These are phyloP conservation scores for Naganishia sp. DNA, from an alignment of 1,284 basidiomycete species.

Conservation along the genomic window DNA sequence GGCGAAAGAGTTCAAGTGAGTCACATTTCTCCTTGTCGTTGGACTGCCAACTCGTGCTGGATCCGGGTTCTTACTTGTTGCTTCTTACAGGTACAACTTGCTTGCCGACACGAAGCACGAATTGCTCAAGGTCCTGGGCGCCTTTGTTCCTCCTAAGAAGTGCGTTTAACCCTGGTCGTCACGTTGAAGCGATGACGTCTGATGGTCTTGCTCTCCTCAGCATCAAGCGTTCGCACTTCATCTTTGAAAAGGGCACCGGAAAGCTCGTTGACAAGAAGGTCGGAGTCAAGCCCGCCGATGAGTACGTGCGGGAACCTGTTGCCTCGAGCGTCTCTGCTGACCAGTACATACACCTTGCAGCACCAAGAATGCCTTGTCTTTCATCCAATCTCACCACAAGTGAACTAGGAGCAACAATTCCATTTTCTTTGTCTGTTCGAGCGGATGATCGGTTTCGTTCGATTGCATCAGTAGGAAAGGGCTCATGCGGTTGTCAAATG, in stretches of 20 bases:
- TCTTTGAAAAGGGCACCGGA: constrained; percentile 78
- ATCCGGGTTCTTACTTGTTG: neutral
- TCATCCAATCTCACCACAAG: constrained; percentile 27
- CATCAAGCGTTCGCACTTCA: constrained; percentile 84
- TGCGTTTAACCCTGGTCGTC: constrained; percentile 40
- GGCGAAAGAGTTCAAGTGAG: constrained; percentile 68
- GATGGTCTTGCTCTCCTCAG: constrained; percentile 41
- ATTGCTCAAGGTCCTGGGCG: constrained; percentile 78
- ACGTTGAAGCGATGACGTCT: neutral
- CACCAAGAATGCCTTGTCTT: constrained; percentile 25
- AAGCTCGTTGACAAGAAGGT: constrained; percentile 77
- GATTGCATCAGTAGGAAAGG: neutral
- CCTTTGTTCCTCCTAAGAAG: constrained; percentile 68
- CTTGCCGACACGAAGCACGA: constrained; percentile 81
- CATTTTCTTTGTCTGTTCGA: neutral
- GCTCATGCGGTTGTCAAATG: too few species aligned
- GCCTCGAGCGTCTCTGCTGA: neutral
- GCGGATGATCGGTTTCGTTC: constrained; percentile 3
- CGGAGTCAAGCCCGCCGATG: constrained; percentile 76
- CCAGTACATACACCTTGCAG: neutral
- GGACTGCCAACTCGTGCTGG: neutral
- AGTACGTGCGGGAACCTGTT: constrained; percentile 42
- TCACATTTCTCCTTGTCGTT: neutral
- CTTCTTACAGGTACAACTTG: constrained; percentile 62
- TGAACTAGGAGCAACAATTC: neutral